Conservation (phyloP, 495 filamentous ascomycete genomes). For the Polyplosphaeria fusca region DNA sequence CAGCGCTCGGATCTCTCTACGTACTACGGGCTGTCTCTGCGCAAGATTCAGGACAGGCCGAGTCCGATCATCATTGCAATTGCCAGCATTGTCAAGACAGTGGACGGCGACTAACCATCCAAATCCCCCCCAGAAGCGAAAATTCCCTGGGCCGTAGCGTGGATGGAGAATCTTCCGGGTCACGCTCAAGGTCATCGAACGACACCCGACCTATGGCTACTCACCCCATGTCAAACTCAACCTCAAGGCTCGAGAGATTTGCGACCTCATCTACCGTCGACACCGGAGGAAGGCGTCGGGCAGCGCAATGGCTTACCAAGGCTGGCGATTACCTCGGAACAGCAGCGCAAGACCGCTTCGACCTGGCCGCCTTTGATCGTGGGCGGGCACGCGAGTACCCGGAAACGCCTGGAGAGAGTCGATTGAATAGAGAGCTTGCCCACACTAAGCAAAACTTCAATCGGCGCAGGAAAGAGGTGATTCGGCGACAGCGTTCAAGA, state of each 20-base stretch:
- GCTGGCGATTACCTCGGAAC: neutral
- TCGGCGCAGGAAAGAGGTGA: neutral
- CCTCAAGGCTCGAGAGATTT: neutral
- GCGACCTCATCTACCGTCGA: neutral
- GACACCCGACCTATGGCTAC: neutral
- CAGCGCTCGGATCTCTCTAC: conserved; percentile 48
- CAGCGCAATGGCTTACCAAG: neutral
- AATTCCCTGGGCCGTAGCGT: neutral
- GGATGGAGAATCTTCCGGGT: neutral
- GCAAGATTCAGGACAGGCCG: neutral
- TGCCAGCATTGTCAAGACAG: neutral
- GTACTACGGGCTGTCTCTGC: neutral
- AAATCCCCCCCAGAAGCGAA: neutral
- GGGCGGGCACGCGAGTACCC: conserved; percentile 24
- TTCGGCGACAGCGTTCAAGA: neutral
- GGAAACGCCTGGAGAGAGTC: neutral
- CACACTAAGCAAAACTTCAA: neutral
- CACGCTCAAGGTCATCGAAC: neutral
- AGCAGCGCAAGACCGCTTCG: neutral
- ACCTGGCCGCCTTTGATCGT: conserved; percentile 46
- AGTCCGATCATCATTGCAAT: neutral
- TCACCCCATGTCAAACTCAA: neutral
- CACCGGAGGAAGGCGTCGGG: neutral
- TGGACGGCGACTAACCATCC: neutral
- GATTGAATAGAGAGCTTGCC: neutral